These are phyloP conservation scores for Diaporthe helianthi DNA, from an alignment of 2,329 filamentous ascomycete genomes.

Conservation along the genomic window DNA sequence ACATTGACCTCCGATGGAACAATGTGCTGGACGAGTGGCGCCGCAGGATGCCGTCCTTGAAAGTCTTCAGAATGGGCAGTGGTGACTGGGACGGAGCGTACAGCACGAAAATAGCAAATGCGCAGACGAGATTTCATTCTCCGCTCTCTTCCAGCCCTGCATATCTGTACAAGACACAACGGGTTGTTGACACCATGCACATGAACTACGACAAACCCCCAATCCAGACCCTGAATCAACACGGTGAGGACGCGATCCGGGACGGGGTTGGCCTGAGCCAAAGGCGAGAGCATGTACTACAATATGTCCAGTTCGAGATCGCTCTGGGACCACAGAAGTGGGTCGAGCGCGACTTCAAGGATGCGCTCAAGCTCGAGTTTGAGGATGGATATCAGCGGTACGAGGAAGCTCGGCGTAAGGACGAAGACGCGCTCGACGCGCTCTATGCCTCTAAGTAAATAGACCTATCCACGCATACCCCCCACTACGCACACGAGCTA, in stretches of 20 bases:
- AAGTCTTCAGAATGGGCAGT: constrained; percentile 24
- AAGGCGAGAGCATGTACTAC: constrained; percentile 5
- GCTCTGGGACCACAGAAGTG: not conserved
- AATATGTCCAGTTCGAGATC: constrained; percentile 20
- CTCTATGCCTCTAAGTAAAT: not conserved
- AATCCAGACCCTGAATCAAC: not conserved
- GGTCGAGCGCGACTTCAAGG: constrained; percentile 25
- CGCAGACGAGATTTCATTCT: not conserved
- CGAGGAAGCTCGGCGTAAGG: not conserved
- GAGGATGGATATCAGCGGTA: constrained; percentile 24
- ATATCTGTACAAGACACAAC: not conserved
- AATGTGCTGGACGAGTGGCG: not conserved
- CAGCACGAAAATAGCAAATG: not conserved
- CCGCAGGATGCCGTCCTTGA: constrained; percentile 11
- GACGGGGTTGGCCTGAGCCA: constrained; percentile 6
- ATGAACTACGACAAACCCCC: constrained; percentile 25
- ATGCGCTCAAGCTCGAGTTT: not conserved
- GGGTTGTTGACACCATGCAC: not conserved
- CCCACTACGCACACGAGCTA: no score
- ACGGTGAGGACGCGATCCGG: not conserved
- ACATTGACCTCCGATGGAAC: constrained; percentile 23
- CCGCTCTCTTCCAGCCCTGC: not conserved
- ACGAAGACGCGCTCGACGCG: constrained; percentile 1
- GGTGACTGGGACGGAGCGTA: constrained; percentile 12
- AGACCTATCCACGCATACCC: no score